A percentile compares a stretch with the other conserved stretches of the same genome.
Conservation (phyloP, 805 yeast genomes). For the Starmera dryadoides region DNA sequence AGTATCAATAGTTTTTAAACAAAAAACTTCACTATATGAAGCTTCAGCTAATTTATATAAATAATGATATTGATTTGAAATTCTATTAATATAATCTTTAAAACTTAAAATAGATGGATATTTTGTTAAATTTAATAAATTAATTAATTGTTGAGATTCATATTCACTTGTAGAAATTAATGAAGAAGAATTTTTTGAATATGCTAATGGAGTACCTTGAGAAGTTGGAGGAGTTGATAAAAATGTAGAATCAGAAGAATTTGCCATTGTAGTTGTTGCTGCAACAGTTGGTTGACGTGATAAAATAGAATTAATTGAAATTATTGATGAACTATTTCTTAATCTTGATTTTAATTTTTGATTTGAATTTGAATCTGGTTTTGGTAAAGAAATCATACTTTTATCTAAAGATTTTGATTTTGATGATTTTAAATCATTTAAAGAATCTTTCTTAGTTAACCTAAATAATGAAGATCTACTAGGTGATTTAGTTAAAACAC, state of each 20-base stretch:
- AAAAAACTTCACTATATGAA: slow-evolving; percentile 37
- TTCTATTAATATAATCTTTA: slow-evolving; percentile 18
- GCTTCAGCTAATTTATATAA: slow-evolving; percentile 39
- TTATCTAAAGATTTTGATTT: slow-evolving; percentile 21
- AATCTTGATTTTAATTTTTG: slow-evolving; percentile 48
- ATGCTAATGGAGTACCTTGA: no score
- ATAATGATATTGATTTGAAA: slow-evolving; percentile 11
- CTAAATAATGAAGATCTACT: slow-evolving; percentile 14
- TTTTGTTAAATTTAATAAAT: slow-evolving; percentile 29
- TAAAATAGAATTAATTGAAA: slow-evolving; percentile 28
- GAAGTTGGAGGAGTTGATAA: neutral
- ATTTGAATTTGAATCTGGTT: slow-evolving; percentile 45
- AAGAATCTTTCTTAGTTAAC: slow-evolving; percentile 16
- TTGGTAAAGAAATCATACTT: slow-evolving; percentile 48
- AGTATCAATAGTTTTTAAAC: slow-evolving; percentile 18
- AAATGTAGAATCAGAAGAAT: neutral
- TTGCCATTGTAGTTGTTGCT: neutral
- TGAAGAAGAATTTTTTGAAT: neutral
- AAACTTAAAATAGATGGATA: slow-evolving; percentile 25
- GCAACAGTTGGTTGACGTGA: slow-evolving; percentile 1
- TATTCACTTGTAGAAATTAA: slow-evolving; percentile 27
- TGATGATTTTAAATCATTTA: slow-evolving; percentile 13
- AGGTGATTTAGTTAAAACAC: slow-evolving; percentile 18
- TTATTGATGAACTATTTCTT: slow-evolving; percentile 40
- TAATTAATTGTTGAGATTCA: slow-evolving; percentile 23